These are phyloP conservation scores for Austroboletus olivaceoglutinosus DNA, from an alignment of 1,284 basidiomycete genomes.

Conservation along the genomic window DNA sequence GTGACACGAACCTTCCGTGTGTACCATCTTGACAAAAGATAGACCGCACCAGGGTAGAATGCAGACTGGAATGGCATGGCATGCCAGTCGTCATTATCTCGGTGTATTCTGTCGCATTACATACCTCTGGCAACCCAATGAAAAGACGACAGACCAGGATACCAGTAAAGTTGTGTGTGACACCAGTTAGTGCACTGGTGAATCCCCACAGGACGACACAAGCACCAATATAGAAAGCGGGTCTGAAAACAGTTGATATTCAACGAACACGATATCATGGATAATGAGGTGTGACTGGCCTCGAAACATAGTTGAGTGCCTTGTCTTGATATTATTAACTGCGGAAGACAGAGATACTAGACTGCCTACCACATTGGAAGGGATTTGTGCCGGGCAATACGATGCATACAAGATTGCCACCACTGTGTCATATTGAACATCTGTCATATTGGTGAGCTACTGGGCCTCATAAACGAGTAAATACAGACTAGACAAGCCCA, in stretches of 20 bases:
- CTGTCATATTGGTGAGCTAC: conserved; percentile 32
- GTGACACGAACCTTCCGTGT: conserved; percentile 49
- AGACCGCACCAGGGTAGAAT: conserved; percentile 62
- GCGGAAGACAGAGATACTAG: background rate
- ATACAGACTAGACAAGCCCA: conserved; percentile 46
- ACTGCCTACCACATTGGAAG: conserved; percentile 56
- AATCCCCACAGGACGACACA: conserved; percentile 65
- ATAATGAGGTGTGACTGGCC: conserved; percentile 31
- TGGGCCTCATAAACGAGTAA: conserved; percentile 7
- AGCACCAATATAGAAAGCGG: conserved; percentile 57
- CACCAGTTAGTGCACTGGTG: conserved; percentile 58
- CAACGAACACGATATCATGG: conserved; percentile 14
- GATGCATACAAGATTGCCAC: conserved; percentile 61
- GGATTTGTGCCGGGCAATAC: conserved; percentile 62
- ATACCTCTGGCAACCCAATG: conserved; percentile 61
- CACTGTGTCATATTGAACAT: conserved; percentile 59
- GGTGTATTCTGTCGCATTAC: conserved; percentile 35
- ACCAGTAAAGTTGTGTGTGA: conserved; percentile 53
- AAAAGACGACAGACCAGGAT: conserved; percentile 60
- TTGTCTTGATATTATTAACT: background rate
- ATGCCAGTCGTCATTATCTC: background rate
- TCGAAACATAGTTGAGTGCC: conserved; percentile 52
- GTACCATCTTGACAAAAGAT: conserved; percentile 64
- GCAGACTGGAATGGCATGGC: conserved; percentile 40
- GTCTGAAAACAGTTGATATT: conserved; percentile 35